A percentile compares a stretch with the other conserved stretches of the same genome.
Evolutionary conservation across 768 basidiomycete genomes (phyloP).

Genomic region (Amanita rubescens): DNA sequence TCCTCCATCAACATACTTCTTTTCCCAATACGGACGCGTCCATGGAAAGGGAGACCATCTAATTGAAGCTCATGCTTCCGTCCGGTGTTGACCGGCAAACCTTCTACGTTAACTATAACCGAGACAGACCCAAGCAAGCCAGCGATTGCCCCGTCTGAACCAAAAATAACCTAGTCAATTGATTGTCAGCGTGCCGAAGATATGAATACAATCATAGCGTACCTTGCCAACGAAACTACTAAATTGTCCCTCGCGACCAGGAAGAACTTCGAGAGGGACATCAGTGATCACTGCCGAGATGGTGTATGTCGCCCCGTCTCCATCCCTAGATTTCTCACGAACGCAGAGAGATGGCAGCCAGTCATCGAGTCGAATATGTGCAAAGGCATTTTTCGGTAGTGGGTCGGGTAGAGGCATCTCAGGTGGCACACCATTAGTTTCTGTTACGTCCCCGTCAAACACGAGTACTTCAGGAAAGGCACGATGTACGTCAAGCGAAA

Average conservation of each 20-base stretch:
- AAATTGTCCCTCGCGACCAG: slow-evolving; percentile 71
- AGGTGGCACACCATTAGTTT: slow-evolving; percentile 20
- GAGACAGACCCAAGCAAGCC: slow-evolving; percentile 60
- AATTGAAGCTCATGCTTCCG: slow-evolving; percentile 45
- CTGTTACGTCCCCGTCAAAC: slow-evolving; percentile 63
- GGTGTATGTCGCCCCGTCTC: slow-evolving; percentile 45
- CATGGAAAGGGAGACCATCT: slow-evolving; percentile 57
- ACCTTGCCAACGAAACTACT: slow-evolving; percentile 76
- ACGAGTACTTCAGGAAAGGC: slow-evolving; percentile 74
- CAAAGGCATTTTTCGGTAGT: slow-evolving; percentile 67
- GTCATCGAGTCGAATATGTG: slow-evolving; percentile 59
- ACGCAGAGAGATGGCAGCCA: slow-evolving; percentile 50
- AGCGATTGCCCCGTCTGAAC: slow-evolving; percentile 54
- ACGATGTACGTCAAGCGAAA: slow-evolving; percentile 53
- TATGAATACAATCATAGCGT: background rate
- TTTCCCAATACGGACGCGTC: slow-evolving; percentile 61
- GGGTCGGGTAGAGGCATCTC: slow-evolving; percentile 55
- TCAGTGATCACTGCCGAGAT: slow-evolving; percentile 64
- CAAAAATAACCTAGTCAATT: slow-evolving; percentile 57
- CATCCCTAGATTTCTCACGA: slow-evolving; percentile 33
- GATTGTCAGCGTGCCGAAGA: background rate
- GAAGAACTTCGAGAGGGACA: slow-evolving; percentile 70
- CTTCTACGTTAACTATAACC: slow-evolving; percentile 51
- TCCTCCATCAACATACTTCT: slow-evolving; percentile 22
- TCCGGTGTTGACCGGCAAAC: slow-evolving; percentile 42